phyloP scores from a whole-genome alignment of 176 grass and related monocot species.

The Poa pratensis region DNA sequence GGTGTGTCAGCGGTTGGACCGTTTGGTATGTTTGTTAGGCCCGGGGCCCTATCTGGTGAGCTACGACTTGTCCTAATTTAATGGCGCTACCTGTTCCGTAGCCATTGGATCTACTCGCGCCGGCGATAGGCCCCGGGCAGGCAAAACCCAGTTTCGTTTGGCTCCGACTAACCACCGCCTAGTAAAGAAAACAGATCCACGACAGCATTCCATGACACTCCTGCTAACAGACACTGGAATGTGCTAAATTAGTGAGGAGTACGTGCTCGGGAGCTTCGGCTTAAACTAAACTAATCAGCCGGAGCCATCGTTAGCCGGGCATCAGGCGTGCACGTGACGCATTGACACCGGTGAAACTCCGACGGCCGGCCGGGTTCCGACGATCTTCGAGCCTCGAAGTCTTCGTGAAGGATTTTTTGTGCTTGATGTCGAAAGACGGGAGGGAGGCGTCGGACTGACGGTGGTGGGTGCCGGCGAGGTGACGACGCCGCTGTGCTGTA shows the following conservation, averaged over 20 bases:
- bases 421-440: neutral
- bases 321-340: slow-evolving; percentile 41
- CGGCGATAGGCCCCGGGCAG: neutral
- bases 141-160: slow-evolving; percentile 41
- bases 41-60: slow-evolving; percentile 35
- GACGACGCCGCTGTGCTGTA: slow-evolving; percentile 38
- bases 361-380: neutral
- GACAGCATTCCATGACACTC: neutral
- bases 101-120: slow-evolving; percentile 31
- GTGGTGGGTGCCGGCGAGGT: slow-evolving; percentile 43
- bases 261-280: neutral
- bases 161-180: slow-evolving; percentile 33
- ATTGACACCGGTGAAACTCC: neutral
- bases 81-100: slow-evolving; percentile 33
- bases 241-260: neutral
- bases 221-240: neutral
- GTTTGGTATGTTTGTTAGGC: slow-evolving; percentile 35
- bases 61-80: slow-evolving; percentile 50
- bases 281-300: slow-evolving; percentile 13
- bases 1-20: slow-evolving; percentile 35
- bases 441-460: slow-evolving; percentile 40
- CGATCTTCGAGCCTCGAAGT: neutral
- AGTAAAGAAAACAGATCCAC: neutral
- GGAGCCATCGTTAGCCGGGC: slow-evolving; percentile 30
- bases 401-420: neutral